Base-by-base conservation (phyloP, 306 rosid genomes). In the Dryas drummondii region DNA sequence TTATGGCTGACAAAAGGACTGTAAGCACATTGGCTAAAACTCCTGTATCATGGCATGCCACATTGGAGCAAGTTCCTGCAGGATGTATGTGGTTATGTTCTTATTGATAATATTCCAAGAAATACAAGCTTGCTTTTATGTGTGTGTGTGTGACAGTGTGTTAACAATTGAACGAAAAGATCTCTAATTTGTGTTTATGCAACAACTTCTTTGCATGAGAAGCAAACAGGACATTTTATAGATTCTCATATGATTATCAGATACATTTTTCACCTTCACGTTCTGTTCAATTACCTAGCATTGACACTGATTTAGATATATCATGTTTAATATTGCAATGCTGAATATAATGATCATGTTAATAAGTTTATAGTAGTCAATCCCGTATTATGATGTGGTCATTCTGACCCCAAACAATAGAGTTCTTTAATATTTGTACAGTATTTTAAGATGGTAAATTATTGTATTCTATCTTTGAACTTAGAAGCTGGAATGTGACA, bases 41-140 rank as follows among this genome's bases (percentile, higher is more conserved):
- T 68, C 96, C 97, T 64, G 96, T 94, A 52, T 88, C 96, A 19
- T 94, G 99, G 99, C 97, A 92, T 86, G 88, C 97, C 73, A 60
- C 91, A 47, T 65, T 94, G 82, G 97, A 92, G 84, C 90, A 92
- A 79, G 93, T 94, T 85, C 97, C 97, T 78, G 79, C 96, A 8
- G 97, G 97, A 85, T 68, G 97, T 94, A 87, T 77, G 96, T 78
- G 77, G 57, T 78, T 84, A 46, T 75, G 68, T 73, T 81, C 60
- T 64, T 40, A 19, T 27, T 40, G 9, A 6, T 40, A 6, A 6
- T 70, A 12, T 27, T 27, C 27, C 42, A 12, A 56, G 54, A 9
- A 56, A 19, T 11, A 41, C 0, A 13, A 54, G 66, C 55, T 72
- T 32, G 45, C 3, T 45, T 71, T 22, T 22, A 22, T 22, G 22